A percentile compares a stretch with the other conserved stretches of the same genome.
Conservation (phyloP, 495 filamentous ascomycete genomes). For the Aspergillus diversus region DNA sequence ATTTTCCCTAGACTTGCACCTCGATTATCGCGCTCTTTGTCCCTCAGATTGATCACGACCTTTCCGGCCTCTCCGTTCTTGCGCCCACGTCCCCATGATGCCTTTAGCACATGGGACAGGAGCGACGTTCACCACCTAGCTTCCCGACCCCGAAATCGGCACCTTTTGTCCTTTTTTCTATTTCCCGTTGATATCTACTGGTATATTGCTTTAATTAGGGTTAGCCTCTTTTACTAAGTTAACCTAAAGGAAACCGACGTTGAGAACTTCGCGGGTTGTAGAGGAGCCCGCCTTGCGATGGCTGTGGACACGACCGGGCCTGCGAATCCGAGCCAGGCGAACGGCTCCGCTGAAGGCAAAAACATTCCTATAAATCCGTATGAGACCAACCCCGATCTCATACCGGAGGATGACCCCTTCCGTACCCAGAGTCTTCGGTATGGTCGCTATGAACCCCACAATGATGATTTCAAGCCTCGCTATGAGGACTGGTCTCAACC, state of each 20-base stretch:
- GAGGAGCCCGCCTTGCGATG: constrained; percentile 25
- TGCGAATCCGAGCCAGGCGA: constrained; percentile 30
- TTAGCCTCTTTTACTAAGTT: neutral
- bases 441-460: constrained; percentile 46
- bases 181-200: neutral
- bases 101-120: constrained; percentile 22
- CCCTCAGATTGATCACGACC: neutral
- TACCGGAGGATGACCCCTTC: constrained; percentile 44
- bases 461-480: constrained; percentile 43
- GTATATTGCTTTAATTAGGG: neutral
- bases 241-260: constrained; percentile 2
- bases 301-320: constrained; percentile 28
- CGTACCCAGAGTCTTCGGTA: constrained; percentile 41
- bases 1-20: neutral
- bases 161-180: neutral
- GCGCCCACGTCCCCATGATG: constrained; percentile 30
- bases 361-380: constrained; percentile 34
- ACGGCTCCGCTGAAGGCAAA: constrained; percentile 28
- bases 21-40: neutral
- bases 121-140: constrained; percentile 24
- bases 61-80: neutral
- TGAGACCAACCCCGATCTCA: constrained; percentile 38
- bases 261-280: constrained; percentile 10
- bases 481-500: constrained; percentile 40
- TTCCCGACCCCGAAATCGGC: neutral